Percentiles rank a stretch among this genome's conserved stretches.
Conservation (phyloP, 192 early-diverging fungal species). For the Spizellomyces sp. region DNA sequence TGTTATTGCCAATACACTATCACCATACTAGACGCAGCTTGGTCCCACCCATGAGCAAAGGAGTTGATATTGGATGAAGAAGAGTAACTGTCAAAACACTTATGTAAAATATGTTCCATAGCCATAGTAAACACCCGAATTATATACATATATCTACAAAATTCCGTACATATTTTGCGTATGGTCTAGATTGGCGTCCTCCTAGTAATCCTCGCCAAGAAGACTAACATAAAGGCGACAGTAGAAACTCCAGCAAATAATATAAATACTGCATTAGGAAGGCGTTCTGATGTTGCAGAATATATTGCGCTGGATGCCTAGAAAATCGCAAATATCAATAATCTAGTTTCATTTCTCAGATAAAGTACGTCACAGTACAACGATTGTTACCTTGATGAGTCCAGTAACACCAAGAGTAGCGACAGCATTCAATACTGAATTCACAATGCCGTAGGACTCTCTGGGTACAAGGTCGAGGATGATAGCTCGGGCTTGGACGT, state of each 20-base stretch:
- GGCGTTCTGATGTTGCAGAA: neutral
- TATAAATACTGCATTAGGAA: neutral
- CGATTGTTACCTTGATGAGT: neutral
- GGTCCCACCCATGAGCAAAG: too few species aligned
- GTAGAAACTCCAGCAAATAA: neutral
- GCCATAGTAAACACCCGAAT: too few species aligned
- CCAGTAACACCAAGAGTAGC: neutral
- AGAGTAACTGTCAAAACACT: too few species aligned
- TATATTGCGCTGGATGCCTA: neutral
- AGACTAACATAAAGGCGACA: neutral
- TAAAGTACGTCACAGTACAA: neutral
- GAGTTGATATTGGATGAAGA: too few species aligned
- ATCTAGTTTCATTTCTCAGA: neutral
- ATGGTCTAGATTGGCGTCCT: too few species aligned
- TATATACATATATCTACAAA: too few species aligned
- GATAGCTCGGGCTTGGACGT: neutral
- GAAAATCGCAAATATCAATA: neutral
- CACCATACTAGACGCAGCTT: too few species aligned
- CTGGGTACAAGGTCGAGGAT: constrained; percentile 1
- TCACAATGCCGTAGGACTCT: constrained; percentile 13
- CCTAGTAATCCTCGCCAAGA: neutral
- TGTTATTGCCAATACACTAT: too few species aligned
- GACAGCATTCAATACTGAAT: neutral
- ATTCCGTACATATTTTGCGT: too few species aligned
- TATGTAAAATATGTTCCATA: too few species aligned